phyloP scores from a whole-genome alignment of 1,284 basidiomycete genomes.

The Xerocomus amazonicus region DNA sequence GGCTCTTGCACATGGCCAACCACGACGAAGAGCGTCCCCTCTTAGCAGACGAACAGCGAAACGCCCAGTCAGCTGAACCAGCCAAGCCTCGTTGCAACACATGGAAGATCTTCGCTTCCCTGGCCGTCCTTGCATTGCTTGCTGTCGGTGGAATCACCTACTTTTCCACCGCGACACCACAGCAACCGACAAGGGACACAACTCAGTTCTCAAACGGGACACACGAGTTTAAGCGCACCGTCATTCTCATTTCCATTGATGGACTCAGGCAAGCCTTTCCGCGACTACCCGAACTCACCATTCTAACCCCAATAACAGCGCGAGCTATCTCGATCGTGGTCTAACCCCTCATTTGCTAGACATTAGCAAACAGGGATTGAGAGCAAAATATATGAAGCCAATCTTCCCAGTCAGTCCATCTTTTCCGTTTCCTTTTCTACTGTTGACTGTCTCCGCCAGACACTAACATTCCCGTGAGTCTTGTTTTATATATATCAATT shows the following conservation, averaged over 20 bases:
- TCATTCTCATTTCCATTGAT: constrained; percentile 83
- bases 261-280: constrained; percentile 60
- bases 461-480: constrained; percentile 84
- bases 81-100: not conserved
- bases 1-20: constrained; percentile 7
- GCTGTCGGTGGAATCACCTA: constrained; percentile 13
- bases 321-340: constrained; percentile 79
- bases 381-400: constrained; percentile 81
- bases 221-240: constrained; percentile 73
- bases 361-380: constrained; percentile 75
- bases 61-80: not conserved
- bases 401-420: constrained; percentile 70
- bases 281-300: not conserved
- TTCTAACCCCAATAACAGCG: constrained; percentile 41
- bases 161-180: constrained; percentile 2
- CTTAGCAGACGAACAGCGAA: constrained; percentile 11
- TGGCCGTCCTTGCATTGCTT: constrained; percentile 19
- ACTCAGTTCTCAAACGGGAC: constrained; percentile 61
- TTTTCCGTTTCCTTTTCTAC: not conserved
- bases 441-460: constrained; percentile 41
- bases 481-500: not conserved
- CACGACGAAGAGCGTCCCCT: constrained; percentile 25
- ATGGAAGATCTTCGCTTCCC: constrained; percentile 17
- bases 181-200: constrained; percentile 2
- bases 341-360: constrained; percentile 78